Conservation (phyloP, 176 grass and related monocot genomes). For the Lolium multiflorum region DNA sequence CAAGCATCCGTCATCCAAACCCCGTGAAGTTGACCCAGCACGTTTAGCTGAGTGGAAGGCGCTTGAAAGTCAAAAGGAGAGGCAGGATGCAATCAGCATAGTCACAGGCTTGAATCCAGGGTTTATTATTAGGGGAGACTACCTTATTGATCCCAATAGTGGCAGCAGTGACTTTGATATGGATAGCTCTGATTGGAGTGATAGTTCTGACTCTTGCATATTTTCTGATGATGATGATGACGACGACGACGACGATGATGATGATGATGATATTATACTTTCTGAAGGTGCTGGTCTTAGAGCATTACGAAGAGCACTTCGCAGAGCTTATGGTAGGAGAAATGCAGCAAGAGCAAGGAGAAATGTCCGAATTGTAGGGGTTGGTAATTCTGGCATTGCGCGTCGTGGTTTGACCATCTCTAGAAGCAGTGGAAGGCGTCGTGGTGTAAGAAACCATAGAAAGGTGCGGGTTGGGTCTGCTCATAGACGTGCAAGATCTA, state of each 20-base stretch:
- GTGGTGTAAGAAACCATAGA: neutral
- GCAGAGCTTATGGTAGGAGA: slow-evolving; percentile 31
- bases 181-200: neutral
- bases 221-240: neutral
- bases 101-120: slow-evolving; percentile 75
- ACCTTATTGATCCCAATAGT: slow-evolving; percentile 69
- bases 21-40: slow-evolving; percentile 61
- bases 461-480: neutral
- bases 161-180: slow-evolving; percentile 27
- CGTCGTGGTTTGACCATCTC: neutral
- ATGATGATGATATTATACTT: neutral
- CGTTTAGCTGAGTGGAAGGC: slow-evolving; percentile 66
- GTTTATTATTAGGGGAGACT: slow-evolving; percentile 64
- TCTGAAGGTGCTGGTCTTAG: neutral
- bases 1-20: slow-evolving; percentile 62
- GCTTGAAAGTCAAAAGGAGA: slow-evolving; percentile 73
- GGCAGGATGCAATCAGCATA: slow-evolving; percentile 81
- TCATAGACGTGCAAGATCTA: neutral
- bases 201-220: neutral
- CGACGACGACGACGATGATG: too few relatives aligned
- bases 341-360: slow-evolving; percentile 13
- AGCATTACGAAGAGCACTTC: neutral
- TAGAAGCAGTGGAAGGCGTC: neutral
- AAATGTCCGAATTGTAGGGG: neutral
- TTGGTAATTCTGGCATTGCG: neutral